Conservation (phyloP, 805 yeast genomes). For the Candida koratica region DNA sequence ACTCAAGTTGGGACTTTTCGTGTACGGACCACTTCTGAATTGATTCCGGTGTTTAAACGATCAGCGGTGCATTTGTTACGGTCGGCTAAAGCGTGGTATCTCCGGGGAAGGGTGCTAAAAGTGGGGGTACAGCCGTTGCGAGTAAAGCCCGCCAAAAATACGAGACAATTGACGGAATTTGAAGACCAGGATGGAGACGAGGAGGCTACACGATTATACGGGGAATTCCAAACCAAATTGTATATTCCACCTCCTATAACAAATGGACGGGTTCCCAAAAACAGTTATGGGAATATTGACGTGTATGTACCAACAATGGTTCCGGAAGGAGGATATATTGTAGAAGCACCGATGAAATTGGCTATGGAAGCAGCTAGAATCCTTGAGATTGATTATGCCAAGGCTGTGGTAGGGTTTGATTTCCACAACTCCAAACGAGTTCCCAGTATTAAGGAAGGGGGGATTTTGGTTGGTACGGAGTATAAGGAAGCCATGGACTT, state of each 20-base stretch:
- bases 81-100: constrained; percentile 84
- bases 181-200: constrained; percentile 45
- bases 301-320: constrained; percentile 75
- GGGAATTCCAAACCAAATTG: constrained; percentile 71
- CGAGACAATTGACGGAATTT: constrained; percentile 18
- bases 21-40: constrained; percentile 24
- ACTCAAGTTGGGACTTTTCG: constrained; percentile 67
- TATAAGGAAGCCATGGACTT: constrained; percentile 55
- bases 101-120: constrained; percentile 70
- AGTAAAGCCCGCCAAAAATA: constrained; percentile 22
- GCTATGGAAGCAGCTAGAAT: constrained; percentile 69
- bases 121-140: constrained; percentile 66
- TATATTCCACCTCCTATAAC: constrained; percentile 63
- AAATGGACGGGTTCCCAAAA: constrained; percentile 68
- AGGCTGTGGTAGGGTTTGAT: constrained; percentile 84
- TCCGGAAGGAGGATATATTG: constrained; percentile 70
- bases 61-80: constrained; percentile 58
- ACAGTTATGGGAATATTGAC: constrained; percentile 82
- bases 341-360: constrained; percentile 42
- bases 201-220: constrained; percentile 57
- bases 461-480: constrained; percentile 68
- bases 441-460: constrained; percentile 65
- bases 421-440: constrained; percentile 44
- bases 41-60: constrained; percentile 65
- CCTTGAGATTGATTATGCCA: constrained; percentile 73